phyloP scores from a whole-genome alignment of 495 filamentous ascomycete species.

The Thermothielavioides terrestris region DNA sequence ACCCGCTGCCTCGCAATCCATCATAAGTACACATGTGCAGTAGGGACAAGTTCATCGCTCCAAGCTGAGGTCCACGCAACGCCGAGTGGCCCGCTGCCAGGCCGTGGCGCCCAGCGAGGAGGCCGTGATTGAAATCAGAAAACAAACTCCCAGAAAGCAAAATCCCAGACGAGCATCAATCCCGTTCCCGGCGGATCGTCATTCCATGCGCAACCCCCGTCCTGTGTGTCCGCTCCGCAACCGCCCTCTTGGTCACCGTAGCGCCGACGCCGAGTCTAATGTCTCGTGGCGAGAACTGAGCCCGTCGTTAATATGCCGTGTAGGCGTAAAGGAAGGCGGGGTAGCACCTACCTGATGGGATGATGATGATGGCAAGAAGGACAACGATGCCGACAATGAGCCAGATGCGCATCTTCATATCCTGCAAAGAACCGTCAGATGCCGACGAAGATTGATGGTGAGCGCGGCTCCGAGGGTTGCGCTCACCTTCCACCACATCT shows the following conservation, averaged over 20 bases:
- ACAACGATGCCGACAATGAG: slow-evolving; percentile 81
- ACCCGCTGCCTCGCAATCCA: slow-evolving; percentile 26
- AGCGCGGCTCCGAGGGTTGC: too few relatives aligned
- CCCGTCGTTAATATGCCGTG: neutral
- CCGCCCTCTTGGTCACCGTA: slow-evolving; percentile 17
- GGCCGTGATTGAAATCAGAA: slow-evolving; percentile 18
- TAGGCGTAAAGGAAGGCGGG: too few relatives aligned
- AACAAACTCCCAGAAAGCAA: slow-evolving; percentile 27
- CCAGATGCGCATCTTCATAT: slow-evolving; percentile 99
- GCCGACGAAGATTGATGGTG: too few relatives aligned
- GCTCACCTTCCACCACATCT: slow-evolving; percentile 59
- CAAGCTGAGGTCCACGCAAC: slow-evolving; percentile 16
- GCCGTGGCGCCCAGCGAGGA: slow-evolving; percentile 17
- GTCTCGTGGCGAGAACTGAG: slow-evolving; percentile 28
- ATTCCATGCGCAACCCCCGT: slow-evolving; percentile 26
- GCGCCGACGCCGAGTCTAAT: slow-evolving; percentile 12
- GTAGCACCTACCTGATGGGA: slow-evolving; percentile 62
- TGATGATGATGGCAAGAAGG: slow-evolving; percentile 83
- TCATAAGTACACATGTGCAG: slow-evolving; percentile 35
- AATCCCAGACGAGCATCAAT: slow-evolving; percentile 20
- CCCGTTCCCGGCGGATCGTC: slow-evolving; percentile 21
- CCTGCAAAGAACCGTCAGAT: slow-evolving; percentile 30
- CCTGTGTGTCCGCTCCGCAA: slow-evolving; percentile 18
- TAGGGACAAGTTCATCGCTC: slow-evolving; percentile 13
- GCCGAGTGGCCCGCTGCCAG: slow-evolving; percentile 13